Conservation (phyloP, 768 basidiomycete species). For the Lyophyllum atratum region DNA sequence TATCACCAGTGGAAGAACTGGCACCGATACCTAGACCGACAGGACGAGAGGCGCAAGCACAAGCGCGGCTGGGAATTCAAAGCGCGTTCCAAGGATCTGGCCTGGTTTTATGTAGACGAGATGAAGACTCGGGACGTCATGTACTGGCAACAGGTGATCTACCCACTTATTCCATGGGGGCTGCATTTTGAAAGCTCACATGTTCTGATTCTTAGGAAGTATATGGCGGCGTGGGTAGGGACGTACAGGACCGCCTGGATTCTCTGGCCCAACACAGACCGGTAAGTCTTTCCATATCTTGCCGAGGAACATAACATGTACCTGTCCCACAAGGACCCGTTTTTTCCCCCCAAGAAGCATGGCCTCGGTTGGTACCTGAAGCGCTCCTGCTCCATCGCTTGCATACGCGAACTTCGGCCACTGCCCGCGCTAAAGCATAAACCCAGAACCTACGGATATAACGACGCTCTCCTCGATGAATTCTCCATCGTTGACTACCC, state of each 20-base stretch:
- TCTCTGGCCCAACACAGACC: constrained; percentile 28
- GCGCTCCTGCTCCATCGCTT: constrained; percentile 37
- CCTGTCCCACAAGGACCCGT: constrained; percentile 34
- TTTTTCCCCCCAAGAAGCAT: constrained; percentile 35
- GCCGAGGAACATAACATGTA: background rate
- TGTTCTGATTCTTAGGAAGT: constrained; percentile 25
- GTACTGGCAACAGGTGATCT: constrained; percentile 33
- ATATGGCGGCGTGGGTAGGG: constrained; percentile 28
- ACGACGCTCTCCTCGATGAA: background rate
- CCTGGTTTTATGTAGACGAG: constrained; percentile 38
- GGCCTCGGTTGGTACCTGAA: constrained; percentile 41
- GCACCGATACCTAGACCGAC: constrained; percentile 43
- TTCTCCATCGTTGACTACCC: background rate
- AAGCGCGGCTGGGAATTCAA: constrained; percentile 34
- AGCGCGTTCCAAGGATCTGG: constrained; percentile 29
- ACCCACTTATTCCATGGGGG: background rate
- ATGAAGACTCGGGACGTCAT: constrained; percentile 35
- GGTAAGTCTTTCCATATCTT: constrained; percentile 22
- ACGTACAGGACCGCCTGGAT: constrained; percentile 30
- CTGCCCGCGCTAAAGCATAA: constrained; percentile 2
- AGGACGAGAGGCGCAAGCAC: constrained; percentile 33
- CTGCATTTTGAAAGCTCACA: background rate
- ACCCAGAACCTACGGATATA: background rate
- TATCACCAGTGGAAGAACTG: constrained; percentile 46
- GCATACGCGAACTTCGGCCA: constrained; percentile 33